These are phyloP conservation scores for Xylariaceae sp. DNA, from an alignment of 2,329 filamentous ascomycete genomes.

Conservation along the genomic window DNA sequence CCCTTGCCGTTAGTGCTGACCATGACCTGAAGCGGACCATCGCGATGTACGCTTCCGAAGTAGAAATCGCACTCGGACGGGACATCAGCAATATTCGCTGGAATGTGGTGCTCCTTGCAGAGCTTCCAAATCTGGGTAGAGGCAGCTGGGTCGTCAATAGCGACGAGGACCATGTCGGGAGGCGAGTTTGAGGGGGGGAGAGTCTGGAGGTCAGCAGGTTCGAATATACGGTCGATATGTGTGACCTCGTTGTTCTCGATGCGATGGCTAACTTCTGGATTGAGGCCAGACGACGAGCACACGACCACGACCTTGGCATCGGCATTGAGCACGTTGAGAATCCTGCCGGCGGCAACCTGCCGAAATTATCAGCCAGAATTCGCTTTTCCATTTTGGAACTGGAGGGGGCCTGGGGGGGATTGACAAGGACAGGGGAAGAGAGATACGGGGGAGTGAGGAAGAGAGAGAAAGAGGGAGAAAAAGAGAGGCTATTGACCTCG, in stretches of 20 bases:
- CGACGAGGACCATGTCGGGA: slow-evolving; percentile 85
- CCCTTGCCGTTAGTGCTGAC: slow-evolving; percentile 98
- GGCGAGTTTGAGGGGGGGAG: slow-evolving; percentile 42
- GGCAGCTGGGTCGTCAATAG: slow-evolving; percentile 91
- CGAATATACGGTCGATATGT: slow-evolving; percentile 83
- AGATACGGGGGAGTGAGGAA: not conserved
- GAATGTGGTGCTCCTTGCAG: slow-evolving; percentile 82
- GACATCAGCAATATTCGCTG: slow-evolving; percentile 96
- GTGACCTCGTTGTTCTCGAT: slow-evolving; percentile 76
- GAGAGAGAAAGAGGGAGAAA: not conserved
- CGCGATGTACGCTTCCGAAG: slow-evolving; percentile 93
- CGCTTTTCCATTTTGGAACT: too few relatives aligned
- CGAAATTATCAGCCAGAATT: slow-evolving; percentile 20
- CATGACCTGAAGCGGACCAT: slow-evolving; percentile 97
- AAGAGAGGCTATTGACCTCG: slow-evolving; percentile 67
- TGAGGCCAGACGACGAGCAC: slow-evolving; percentile 78
- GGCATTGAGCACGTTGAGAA: slow-evolving; percentile 88
- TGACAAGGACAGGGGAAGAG: too few relatives aligned
- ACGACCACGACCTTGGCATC: slow-evolving; percentile 90
- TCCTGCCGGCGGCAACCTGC: slow-evolving; percentile 92
- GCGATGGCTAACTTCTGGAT: slow-evolving; percentile 85
- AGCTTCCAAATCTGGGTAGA: slow-evolving; percentile 91
- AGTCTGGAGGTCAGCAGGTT: slow-evolving; percentile 82
- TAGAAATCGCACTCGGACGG: slow-evolving; percentile 98
- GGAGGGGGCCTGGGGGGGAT: too few relatives aligned